Evolutionary conservation across 352 stramenopile genomes (phyloP), one percentile per base, ranked within the genome.

Genomic region (Phytophthora vignae): DNA sequence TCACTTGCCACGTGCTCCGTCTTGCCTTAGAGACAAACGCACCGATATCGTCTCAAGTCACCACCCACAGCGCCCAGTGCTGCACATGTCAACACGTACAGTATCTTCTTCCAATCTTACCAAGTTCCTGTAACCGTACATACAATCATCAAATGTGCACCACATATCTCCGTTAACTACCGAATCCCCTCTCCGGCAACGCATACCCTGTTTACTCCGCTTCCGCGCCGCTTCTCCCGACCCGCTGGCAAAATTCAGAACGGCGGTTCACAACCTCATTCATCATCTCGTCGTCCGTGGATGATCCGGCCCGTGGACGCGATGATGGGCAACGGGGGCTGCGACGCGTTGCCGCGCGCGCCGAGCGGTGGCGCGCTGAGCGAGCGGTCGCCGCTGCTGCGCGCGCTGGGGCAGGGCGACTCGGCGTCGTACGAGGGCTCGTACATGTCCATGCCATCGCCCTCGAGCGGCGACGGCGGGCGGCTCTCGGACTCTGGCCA

Each of bases 361-460:
- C 62, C 49, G 25, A 78, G 67, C 52, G 53, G 29, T 19, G 60
- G 64, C 15, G 64, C 69, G 11, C 52, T 83, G 27, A 84, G 79
- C 69, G 88, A 95, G 76, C 83, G 79, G 9, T 94, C 86, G 55
- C 88, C 88, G 60, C 73, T 94, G 53, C 70, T 95, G 40, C 86
- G 86, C 40, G 85, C 76, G 11, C 62, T 95, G 44, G 78, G 83
- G 19, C 57, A 69, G 25, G 73, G 71, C 27, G 73, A 71, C 15
- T 87, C 83, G 29, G 77, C 78, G 21, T 90, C 85, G 25, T 89
- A 82, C 52, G 88, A 94, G 60, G 83, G 79, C 54, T 73, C 82
- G 57, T 95, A 95, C 78, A 91, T 92, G 83, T 86, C 88, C 27
- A 86, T 95, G 67, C 78, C 85, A 4, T 69, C 80, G 17, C 65